A percentile compares a stretch with the other conserved stretches of the same genome.
Conservation (phyloP, 805 yeast species). For the Nakazawaea ambrosiae region DNA sequence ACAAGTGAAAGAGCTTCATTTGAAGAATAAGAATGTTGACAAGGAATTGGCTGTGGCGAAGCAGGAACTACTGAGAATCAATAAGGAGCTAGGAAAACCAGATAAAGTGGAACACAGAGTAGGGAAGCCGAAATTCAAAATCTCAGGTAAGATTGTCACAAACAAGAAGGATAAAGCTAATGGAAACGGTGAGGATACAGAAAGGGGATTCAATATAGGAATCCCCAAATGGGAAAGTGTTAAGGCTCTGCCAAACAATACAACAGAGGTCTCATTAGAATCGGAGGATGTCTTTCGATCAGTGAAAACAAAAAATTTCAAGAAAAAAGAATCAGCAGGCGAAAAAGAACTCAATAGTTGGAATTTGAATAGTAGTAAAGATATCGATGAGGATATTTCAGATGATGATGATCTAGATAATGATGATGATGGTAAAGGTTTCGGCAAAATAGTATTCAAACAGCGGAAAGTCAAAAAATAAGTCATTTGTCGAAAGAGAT, state of each 20-base stretch:
- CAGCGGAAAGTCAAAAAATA: conserved; percentile 1
- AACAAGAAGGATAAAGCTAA: no score
- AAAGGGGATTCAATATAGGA: no score
- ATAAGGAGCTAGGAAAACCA: conserved; percentile 2
- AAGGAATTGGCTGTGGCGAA: neutral
- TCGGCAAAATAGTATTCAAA: conserved; percentile 4
- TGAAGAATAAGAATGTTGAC: conserved; percentile 1
- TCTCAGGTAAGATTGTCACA: no score
- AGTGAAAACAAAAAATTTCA: no score
- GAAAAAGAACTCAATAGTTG: conserved; percentile 7
- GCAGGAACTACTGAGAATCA: conserved; percentile 4
- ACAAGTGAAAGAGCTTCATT: conserved; percentile 6
- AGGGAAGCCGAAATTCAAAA: no score
- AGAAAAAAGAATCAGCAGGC: conserved; percentile 1
- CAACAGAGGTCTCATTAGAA: no score
- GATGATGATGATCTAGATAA: conserved; percentile 2
- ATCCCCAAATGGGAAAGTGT: no score
- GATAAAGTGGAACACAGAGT: neutral
- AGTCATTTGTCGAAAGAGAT: no score
- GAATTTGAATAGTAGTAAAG: conserved; percentile 1
- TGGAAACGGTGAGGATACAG: no score
- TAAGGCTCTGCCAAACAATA: no score
- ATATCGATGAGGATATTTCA: neutral
- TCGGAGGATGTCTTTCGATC: no score
- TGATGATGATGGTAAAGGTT: neutral